A percentile compares a stretch with the other conserved stretches of the same genome.
These are phyloP conservation scores for Trichoderma sp. DNA, from an alignment of 2,329 filamentous ascomycete genomes.

Conservation along the genomic window DNA sequence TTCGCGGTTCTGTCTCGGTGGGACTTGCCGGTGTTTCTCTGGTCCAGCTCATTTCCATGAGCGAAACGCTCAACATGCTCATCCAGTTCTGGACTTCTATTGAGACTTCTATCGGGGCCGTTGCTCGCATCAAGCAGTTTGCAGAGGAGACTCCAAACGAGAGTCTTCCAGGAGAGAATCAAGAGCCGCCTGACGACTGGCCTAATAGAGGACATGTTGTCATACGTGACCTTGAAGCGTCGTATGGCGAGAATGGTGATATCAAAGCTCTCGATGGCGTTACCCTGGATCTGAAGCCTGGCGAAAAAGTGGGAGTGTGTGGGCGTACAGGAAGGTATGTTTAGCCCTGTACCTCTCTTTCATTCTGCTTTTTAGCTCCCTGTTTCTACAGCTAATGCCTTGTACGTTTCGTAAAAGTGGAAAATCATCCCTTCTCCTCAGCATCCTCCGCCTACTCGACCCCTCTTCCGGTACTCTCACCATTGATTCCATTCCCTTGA, in stretches of 20 bases:
- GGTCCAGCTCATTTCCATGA: constrained; percentile 40
- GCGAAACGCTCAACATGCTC: constrained; percentile 42
- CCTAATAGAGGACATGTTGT: constrained; percentile 38
- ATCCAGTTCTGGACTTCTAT: constrained; percentile 45
- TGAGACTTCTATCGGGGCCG: constrained; percentile 45
- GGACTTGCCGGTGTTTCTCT: constrained; percentile 43
- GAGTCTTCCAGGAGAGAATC: constrained; percentile 32
- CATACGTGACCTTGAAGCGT: constrained; percentile 37
- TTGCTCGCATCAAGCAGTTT: constrained; percentile 43
- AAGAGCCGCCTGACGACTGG: constrained; percentile 37
- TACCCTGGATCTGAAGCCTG: constrained; percentile 25
- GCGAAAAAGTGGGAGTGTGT: constrained; percentile 16
- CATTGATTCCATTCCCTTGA: constrained; percentile 50
- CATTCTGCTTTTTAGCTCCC: constrained; percentile 9
- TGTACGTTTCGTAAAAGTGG: constrained; percentile 44
- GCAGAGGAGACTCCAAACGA: constrained; percentile 37
- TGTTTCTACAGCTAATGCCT: constrained; percentile 29
- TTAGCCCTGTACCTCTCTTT: background rate
- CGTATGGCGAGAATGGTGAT: constrained; percentile 32
- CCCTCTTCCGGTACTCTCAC: constrained; percentile 43
- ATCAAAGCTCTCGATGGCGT: constrained; percentile 50
- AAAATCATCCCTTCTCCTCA: constrained; percentile 54
- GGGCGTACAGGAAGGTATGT: constrained; percentile 31
- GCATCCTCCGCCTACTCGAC: constrained; percentile 54
- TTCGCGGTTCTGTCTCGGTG: constrained; percentile 36